Percentiles rank a stretch among this genome's conserved stretches.
Conservation (phyloP, 2,329 filamentous ascomycete genomes). For the Aspergillus novoparasiticus region DNA sequence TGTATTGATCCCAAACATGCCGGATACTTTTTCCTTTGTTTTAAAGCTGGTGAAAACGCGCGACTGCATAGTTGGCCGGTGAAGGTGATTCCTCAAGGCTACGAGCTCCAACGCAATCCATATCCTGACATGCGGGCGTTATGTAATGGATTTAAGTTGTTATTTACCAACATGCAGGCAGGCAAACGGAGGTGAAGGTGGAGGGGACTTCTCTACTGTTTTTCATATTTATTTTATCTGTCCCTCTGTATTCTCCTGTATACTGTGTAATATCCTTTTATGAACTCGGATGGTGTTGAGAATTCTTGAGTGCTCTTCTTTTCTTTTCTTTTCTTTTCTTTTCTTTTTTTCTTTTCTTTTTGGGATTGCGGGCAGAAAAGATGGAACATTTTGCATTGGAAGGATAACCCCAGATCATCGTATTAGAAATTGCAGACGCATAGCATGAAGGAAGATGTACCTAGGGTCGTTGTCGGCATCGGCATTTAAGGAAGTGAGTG, state of each 20-base stretch:
- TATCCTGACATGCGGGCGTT: constrained; percentile 95
- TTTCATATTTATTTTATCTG: neutral
- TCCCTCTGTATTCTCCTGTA: neutral
- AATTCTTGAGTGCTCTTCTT: neutral
- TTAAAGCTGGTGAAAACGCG: constrained; percentile 82
- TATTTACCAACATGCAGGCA: constrained; percentile 68
- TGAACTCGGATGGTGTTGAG: neutral
- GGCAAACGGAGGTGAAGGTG: constrained; percentile 23
- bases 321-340: too few relatives aligned
- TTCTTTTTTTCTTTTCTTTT: neutral
- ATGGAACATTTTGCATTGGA: neutral
- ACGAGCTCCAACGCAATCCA: constrained; percentile 81
- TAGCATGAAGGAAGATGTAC: neutral
- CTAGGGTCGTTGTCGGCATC: neutral
- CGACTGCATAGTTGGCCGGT: constrained; percentile 78
- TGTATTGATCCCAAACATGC: constrained; percentile 90
- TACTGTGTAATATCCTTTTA: neutral
- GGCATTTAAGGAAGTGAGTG: neutral
- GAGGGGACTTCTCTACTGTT: constrained; percentile 4
- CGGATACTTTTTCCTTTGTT: constrained; percentile 93
- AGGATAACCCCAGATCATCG: neutral
- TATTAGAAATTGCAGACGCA: neutral
- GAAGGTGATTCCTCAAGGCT: constrained; percentile 89
- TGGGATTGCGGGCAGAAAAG: neutral
- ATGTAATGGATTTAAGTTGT: constrained; percentile 95